Percentiles rank a stretch among this genome's conserved stretches.
Conservation (phyloP, 768 basidiomycete genomes). For the Lactarius trivialis region DNA sequence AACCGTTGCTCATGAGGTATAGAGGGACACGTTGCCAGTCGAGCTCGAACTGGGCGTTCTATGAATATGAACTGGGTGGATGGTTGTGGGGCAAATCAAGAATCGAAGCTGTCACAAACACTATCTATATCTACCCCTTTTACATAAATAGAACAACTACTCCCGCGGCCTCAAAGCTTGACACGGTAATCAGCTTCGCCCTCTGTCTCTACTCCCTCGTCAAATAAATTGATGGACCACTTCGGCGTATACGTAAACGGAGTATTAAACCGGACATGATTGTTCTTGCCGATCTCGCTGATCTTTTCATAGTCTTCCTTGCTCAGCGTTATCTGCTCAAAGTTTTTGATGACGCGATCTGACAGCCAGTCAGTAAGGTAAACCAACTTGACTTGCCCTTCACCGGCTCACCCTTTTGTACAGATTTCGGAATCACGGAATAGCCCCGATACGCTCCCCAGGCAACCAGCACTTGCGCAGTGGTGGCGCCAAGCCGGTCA, state of each 20-base stretch:
- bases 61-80: background rate
- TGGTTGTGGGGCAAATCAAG: background rate
- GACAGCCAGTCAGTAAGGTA: background rate
- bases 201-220: slow-evolving; percentile 47
- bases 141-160: background rate
- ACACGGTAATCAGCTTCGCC: background rate
- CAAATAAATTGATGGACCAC: slow-evolving; percentile 73
- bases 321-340: slow-evolving; percentile 63
- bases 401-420: slow-evolving; percentile 43
- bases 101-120: background rate
- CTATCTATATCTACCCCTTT: background rate
- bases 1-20: slow-evolving; percentile 58
- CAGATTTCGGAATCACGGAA: slow-evolving; percentile 81
- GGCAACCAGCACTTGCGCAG: slow-evolving; percentile 78
- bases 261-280: slow-evolving; percentile 53
- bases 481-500: slow-evolving; percentile 50
- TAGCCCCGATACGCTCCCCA: slow-evolving; percentile 74
- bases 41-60: background rate
- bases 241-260: slow-evolving; percentile 51
- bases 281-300: slow-evolving; percentile 41
- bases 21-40: background rate
- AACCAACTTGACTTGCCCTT: background rate
- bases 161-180: background rate
- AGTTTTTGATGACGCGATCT: slow-evolving; percentile 69
- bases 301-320: slow-evolving; percentile 62